These are phyloP conservation scores for Novymonas esmeraldas DNA, from an alignment of 208 protist genomes.

Conservation along the genomic window DNA sequence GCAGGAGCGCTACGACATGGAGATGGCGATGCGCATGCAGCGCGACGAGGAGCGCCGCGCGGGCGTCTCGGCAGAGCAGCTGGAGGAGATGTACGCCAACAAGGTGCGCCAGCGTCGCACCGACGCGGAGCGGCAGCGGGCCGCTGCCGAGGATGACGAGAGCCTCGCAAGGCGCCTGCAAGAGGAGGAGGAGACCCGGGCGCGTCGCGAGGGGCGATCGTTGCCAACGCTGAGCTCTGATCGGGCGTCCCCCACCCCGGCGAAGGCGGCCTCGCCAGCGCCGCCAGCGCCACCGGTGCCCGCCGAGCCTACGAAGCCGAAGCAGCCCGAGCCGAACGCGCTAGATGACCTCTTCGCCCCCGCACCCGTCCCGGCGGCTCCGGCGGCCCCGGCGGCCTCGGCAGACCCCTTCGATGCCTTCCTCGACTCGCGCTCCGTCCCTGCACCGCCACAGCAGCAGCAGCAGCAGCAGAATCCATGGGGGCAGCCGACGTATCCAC, in stretches of 20 bases:
- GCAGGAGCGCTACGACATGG: constrained; percentile 87
- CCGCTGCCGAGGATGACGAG: constrained; percentile 56
- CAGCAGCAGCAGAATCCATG: constrained; percentile 14
- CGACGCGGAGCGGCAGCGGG: constrained; percentile 26
- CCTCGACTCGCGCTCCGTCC: constrained; percentile 29
- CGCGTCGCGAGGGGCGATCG: constrained; percentile 31
- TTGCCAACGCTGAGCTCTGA: constrained; percentile 47
- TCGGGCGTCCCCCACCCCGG: constrained; percentile 6
- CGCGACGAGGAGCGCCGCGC: constrained; percentile 82
- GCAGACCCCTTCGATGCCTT: constrained; percentile 71
- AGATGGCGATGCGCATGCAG: constrained; percentile 86
- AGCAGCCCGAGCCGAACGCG: constrained; percentile 35
- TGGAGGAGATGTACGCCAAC: constrained; percentile 75
- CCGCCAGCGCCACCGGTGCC: background rate
- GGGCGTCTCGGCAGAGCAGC: constrained; percentile 61
- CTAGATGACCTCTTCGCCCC: constrained; percentile 84
- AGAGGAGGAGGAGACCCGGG: constrained; percentile 72
- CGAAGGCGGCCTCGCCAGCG: background rate
- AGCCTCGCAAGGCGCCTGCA: constrained; percentile 74
- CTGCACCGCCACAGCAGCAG: constrained; percentile 14
- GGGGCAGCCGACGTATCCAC: constrained; percentile 6
- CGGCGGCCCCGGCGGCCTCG: constrained; percentile 15
- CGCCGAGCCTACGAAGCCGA: constrained; percentile 30
- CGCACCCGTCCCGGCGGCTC: constrained; percentile 17
- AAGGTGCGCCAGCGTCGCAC: constrained; percentile 34